Evolutionary conservation across 139 green algal genomes (phyloP).

Genomic region (Edaphochlamys debaryana): DNA sequence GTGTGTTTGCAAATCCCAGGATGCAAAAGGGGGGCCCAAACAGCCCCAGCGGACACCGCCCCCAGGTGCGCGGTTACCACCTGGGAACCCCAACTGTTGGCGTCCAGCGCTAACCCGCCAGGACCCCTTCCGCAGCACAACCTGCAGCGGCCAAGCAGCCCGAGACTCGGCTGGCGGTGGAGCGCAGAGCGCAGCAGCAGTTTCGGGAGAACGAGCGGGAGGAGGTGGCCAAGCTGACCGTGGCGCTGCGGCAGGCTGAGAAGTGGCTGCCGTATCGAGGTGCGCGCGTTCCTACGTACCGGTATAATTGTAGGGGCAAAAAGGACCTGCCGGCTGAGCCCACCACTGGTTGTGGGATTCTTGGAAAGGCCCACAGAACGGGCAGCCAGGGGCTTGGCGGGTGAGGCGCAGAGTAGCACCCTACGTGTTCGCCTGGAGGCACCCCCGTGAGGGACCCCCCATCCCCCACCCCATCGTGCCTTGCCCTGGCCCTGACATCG

Average conservation of each 20-base stretch:
- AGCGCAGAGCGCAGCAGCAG: not conserved
- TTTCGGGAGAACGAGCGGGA: not conserved
- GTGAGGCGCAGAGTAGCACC: not conserved
- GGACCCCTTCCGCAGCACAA: too few species aligned
- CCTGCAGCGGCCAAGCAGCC: not conserved
- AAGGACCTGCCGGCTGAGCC: too few species aligned
- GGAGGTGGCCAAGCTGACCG: not conserved
- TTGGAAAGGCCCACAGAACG: not conserved
- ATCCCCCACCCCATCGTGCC: not conserved
- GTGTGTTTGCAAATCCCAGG: too few species aligned
- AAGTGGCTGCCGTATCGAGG: slow-evolving; percentile 7
- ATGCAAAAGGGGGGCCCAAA: not conserved
- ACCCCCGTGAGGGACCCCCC: not conserved
- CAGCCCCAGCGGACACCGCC: not conserved
- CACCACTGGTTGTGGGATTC: too few species aligned
- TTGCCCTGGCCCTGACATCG: too few species aligned
- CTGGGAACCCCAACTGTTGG: too few species aligned
- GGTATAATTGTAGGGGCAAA: too few species aligned
- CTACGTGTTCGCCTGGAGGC: not conserved
- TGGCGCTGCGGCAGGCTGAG: not conserved
- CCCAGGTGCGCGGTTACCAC: not conserved
- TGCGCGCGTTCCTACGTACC: not conserved
- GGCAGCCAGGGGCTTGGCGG: too few species aligned
- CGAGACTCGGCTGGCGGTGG: not conserved
- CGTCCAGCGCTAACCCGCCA: too few species aligned